Evolutionary conservation across 164 flowering plant species (phyloP), one percentile per base, ranked within the genome.

Genomic region (Malania oleifera): DNA sequence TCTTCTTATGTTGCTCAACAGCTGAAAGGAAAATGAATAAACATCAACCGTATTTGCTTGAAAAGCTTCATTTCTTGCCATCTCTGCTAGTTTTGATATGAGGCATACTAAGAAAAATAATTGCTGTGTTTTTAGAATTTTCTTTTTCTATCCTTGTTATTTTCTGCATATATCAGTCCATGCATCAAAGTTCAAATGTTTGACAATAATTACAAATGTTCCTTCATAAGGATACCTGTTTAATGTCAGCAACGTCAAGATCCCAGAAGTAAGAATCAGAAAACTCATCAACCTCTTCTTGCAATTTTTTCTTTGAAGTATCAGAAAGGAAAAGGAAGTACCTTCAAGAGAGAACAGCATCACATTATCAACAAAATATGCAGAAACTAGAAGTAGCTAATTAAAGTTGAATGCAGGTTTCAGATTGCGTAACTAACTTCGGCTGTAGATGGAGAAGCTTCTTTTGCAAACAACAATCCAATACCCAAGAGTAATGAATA

Each of bases 401-500:
- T 20, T 37, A 10, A 63, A n/a, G 29, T n/a, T 1, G 20, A 56
- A n/a, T n/a, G n/a, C 19, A 19, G 12, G 37, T 24, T 9, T 15
- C 47, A 52, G 43, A 50, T 3, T 38, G 38, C 12, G 26, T 9
- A 20, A 68, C 83, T 56, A 37, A 87, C 98, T 82, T 90, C 37
- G 96, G 99, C 72, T 80, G 92, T 56, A 91, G 71, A 15, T 78
- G 88, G 41, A 86, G 74, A 46, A 88, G 86, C 68, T 79, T 81
- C 77, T 81, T 88, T 60, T 77, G 85, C 23, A 78, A 77, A 67
- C 85, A 83, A 66, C 93, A 88, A 63, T 95, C 95, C 69, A 85
- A 57, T 46, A 95, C 70, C 99, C 97, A 95, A 43, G 95, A 83
- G 70, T 68, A 86, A 65, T 91, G 84, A 73, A 91, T 81, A 57